Evolutionary conservation across 1,284 basidiomycete species (phyloP).

Genomic region (Ganoderma meredithae): DNA sequence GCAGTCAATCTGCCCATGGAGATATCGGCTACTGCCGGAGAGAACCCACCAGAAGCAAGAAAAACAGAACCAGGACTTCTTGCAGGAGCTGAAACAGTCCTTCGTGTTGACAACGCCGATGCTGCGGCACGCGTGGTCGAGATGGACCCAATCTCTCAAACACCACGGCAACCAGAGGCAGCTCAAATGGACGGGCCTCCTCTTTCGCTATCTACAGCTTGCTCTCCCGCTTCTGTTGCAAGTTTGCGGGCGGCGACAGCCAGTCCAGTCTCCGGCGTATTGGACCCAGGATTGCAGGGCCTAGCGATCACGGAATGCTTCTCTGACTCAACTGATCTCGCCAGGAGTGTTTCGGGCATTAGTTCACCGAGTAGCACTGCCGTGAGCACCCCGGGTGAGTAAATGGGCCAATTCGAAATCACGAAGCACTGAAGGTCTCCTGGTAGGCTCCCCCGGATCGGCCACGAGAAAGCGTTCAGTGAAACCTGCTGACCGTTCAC

Average conservation of each 20-base stretch:
- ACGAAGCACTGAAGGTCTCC: not conserved
- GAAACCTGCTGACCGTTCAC: not conserved
- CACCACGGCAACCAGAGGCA: not conserved
- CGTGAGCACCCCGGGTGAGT: not conserved
- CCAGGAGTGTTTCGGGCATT: not conserved
- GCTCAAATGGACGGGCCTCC: not conserved
- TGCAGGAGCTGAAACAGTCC: not conserved
- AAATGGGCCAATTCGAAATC: not conserved
- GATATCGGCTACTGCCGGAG: not conserved
- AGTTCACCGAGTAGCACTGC: not conserved
- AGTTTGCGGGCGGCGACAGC: constrained; percentile 17
- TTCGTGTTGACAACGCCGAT: not conserved
- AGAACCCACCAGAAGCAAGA: not conserved
- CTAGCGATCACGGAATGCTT: constrained; percentile 16
- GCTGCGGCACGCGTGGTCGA: not conserved
- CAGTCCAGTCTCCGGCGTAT: constrained; percentile 23
- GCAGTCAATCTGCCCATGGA: not conserved
- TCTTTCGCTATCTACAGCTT: not conserved
- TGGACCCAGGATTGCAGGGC: constrained; percentile 21
- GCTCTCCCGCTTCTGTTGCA: not conserved
- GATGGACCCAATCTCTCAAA: not conserved
- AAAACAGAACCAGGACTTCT: not conserved
- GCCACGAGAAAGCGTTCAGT: constrained; percentile 2
- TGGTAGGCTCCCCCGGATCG: not conserved
- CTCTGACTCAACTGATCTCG: not conserved